Evolutionary conservation across 169 alveolate genomes (phyloP).

Genomic region (Plasmodium coatneyi): DNA sequence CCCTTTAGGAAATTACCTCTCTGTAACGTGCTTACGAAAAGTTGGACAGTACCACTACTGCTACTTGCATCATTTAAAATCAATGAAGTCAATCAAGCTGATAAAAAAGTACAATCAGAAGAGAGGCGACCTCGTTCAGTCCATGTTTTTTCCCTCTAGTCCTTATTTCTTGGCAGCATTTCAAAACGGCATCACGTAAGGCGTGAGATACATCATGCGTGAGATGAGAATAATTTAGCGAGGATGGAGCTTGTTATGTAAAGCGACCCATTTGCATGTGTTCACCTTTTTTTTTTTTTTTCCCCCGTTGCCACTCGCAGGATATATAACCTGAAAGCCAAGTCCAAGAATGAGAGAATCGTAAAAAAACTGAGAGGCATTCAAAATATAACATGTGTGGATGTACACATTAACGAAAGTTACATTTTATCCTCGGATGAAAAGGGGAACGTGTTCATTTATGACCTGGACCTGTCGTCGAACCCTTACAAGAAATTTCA

Average conservation of each 20-base stretch:
- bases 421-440: slow-evolving; percentile 47
- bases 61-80: slow-evolving; percentile 64
- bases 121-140: slow-evolving; percentile 66
- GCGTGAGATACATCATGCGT: background rate
- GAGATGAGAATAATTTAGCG: background rate
- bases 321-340: slow-evolving; percentile 60
- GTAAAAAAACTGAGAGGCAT: slow-evolving; percentile 67
- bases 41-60: slow-evolving; percentile 62
- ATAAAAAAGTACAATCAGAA: slow-evolving; percentile 69
- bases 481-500: slow-evolving; percentile 75
- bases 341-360: slow-evolving; percentile 29
- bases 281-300: background rate
- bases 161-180: slow-evolving; percentile 66
- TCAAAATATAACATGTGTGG: slow-evolving; percentile 59
- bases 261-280: background rate
- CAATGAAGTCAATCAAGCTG: slow-evolving; percentile 68
- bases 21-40: slow-evolving; percentile 71
- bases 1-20: slow-evolving; percentile 60
- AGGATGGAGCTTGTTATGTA: background rate
- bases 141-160: slow-evolving; percentile 57
- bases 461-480: slow-evolving; percentile 59
- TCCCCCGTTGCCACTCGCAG: background rate
- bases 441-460: slow-evolving; percentile 64
- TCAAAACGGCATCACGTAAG: slow-evolving; percentile 72
- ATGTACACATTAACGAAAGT: slow-evolving; percentile 67